Percentiles rank a stretch among this genome's conserved stretches.
These are phyloP conservation scores for Cladosporium sp. DNA, from an alignment of 2,329 filamentous ascomycete species.

Conservation along the genomic window DNA sequence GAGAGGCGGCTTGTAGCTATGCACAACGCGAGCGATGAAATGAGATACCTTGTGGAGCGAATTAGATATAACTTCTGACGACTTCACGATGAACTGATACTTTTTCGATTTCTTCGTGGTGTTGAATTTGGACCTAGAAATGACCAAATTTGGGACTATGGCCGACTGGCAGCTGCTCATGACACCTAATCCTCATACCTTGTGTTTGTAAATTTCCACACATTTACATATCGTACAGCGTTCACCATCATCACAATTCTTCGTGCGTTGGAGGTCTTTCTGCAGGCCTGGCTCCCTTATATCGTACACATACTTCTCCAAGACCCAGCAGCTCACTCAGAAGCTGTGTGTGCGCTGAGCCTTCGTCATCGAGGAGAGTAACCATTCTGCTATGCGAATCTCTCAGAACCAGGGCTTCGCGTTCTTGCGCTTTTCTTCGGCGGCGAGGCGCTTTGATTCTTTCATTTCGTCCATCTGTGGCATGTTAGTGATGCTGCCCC, in stretches of 20 bases:
- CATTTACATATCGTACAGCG: not conserved
- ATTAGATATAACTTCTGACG: too few species aligned
- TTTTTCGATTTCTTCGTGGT: not conserved
- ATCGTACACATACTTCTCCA: not conserved
- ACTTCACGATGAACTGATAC: not conserved
- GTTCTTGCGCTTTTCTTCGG: constrained; percentile 31
- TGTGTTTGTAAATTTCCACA: not conserved
- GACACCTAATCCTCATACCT: not conserved
- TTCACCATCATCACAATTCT: not conserved
- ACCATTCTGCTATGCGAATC: not conserved
- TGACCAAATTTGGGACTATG: not conserved
- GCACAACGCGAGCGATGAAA: not conserved
- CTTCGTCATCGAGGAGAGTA: too few species aligned
- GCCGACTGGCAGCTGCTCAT: not conserved
- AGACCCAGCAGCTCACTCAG: too few species aligned
- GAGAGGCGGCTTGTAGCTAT: not conserved
- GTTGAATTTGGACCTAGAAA: not conserved
- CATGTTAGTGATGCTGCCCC: not conserved
- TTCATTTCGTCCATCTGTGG: constrained; percentile 48
- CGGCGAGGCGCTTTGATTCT: constrained; percentile 42
- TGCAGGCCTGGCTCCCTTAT: not conserved
- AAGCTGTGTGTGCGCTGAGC: too few species aligned
- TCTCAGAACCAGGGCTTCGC: constrained; percentile 35
- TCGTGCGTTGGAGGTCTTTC: not conserved
- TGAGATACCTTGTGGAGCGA: not conserved